Base-by-base conservation (phyloP, 2,329 filamentous ascomycete genomes). In the Pezicula carpinea region DNA sequence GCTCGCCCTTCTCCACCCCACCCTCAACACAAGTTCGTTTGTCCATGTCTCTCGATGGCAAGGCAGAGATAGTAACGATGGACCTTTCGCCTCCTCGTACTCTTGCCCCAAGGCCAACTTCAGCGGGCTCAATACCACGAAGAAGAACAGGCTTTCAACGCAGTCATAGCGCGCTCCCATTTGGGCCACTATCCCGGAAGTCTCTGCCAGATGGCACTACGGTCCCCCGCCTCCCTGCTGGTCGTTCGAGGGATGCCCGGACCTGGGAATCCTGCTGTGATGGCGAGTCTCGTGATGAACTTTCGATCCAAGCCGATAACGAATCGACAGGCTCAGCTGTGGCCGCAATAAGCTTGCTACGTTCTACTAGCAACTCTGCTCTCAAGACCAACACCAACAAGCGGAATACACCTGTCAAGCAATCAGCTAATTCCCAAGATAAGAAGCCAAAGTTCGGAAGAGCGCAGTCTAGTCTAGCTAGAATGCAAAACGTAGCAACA, bases 251-350 rank as follows among this genome's bases (percentile, higher is more conserved):
- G 46, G 88, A 96, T 64, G 88, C 90, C 15, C 83, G 90, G 43
- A 87, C 86, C 6, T 96, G 92, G 92, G 89, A 95, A 61, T 89
- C 89, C 48, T 91, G 87, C 69, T 92, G 89, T 59, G 89, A 95
- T 62, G 83, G 84, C 6, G 87, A 93, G 55, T 74, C 79, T 43
- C 83, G 86, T 36, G 88, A 89, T 59, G 87, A 89, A 55, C 71
- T 96, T 46, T 90, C 85, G 18, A 79, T 80, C n/a, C 85, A 89
- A 55, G 87, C 87, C 8, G 86, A 92, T 67, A 83, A 88, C 56
- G 89, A 95, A 61, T 80, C 80, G 6, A 88, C 77, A 55, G 89
- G 88, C 18, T 91, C 87, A 35, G 89, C 88, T 45, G 79, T 86
- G 50, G 87, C 87, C 29, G 89, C 87, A 31, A 93, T 96, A 50